Percentiles rank a stretch among this genome's conserved stretches.
Evolutionary conservation across 176 grass and related monocot species (phyloP).

Genomic region (Metroxylon sagu): DNA sequence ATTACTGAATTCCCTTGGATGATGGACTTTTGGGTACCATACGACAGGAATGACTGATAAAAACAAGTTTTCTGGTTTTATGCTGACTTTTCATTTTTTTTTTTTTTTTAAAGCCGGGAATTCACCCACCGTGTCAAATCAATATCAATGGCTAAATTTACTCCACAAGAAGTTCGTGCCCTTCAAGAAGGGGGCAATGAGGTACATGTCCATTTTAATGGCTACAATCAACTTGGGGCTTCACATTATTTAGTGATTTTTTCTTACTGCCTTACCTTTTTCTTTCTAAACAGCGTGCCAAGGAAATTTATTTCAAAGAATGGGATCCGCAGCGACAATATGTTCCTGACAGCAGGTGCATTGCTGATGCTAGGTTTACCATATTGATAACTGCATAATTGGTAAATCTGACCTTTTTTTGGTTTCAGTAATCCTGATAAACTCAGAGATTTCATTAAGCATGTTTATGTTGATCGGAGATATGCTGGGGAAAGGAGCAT

Average conservation of each 20-base stretch:
- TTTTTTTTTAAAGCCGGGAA: constrained; percentile 42
- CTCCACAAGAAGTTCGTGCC: constrained; percentile 43
- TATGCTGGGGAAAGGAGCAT: constrained; percentile 30
- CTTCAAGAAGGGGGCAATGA: constrained; percentile 60
- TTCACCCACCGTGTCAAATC: constrained; percentile 69
- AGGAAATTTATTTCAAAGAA: constrained; percentile 55
- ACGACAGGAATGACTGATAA: no score
- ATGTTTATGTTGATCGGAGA: constrained; percentile 47
- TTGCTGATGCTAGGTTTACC: constrained; percentile 12
- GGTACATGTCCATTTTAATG: constrained; percentile 11
- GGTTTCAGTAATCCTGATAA: constrained; percentile 39
- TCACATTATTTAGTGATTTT: constrained; percentile 3
- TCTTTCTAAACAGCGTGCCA: constrained; percentile 32
- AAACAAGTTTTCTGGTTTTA: background rate
- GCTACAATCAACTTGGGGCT: no score
- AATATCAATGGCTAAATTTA: constrained; percentile 68
- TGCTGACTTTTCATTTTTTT: constrained; percentile 11
- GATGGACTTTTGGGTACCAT: no score
- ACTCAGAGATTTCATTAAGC: constrained; percentile 61
- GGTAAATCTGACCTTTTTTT: constrained; percentile 16
- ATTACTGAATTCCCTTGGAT: no score
- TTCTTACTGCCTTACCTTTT: background rate
- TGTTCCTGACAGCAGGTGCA: constrained; percentile 49
- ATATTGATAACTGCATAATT: constrained; percentile 16
- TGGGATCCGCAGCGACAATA: constrained; percentile 44